Conservation (phyloP, 2,329 filamentous ascomycete genomes). For the Fusarium torreyae region DNA sequence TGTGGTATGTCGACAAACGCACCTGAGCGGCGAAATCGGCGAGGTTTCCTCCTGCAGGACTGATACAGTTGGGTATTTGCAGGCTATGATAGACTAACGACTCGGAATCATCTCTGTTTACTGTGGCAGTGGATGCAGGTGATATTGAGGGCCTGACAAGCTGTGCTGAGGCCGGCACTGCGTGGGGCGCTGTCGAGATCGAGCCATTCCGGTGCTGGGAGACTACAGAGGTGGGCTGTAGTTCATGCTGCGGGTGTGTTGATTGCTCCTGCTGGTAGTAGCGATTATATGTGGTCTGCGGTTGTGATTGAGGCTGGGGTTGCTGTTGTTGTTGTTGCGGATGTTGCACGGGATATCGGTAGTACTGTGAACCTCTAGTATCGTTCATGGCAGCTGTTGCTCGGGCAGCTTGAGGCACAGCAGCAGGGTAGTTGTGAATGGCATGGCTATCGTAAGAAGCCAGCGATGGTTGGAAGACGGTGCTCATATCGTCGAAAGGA, state of each 20-base stretch:
- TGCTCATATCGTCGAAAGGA: conserved; percentile 67
- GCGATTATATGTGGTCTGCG: conserved; percentile 29
- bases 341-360: conserved; percentile 51
- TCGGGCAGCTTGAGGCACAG: conserved; percentile 54
- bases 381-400: conserved; percentile 55
- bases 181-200: conserved; percentile 35
- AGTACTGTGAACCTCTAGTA: conserved; percentile 51
- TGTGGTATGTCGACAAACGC: conserved; percentile 47
- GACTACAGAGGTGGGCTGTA: conserved; percentile 29
- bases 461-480: conserved; percentile 65
- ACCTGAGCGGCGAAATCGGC: conserved; percentile 89
- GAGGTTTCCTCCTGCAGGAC: conserved; percentile 80
- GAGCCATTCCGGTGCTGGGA: conserved; percentile 40
- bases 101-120: conserved; percentile 57
- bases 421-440: conserved; percentile 58
- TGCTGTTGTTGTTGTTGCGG: conserved; percentile 39
- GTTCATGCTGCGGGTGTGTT: conserved; percentile 22
- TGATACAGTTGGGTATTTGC: conserved; percentile 83
- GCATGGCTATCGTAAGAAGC: conserved; percentile 64
- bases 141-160: conserved; percentile 59
- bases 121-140: conserved; percentile 48
- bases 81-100: conserved; percentile 72
- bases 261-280: conserved; percentile 36
- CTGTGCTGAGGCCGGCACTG: conserved; percentile 46
- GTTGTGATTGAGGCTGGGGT: conserved; percentile 26